Percentiles rank a stretch among this genome's conserved stretches.
Conservation (phyloP, 2,329 filamentous ascomycete species). For the Fusarium solani-melongenae region DNA sequence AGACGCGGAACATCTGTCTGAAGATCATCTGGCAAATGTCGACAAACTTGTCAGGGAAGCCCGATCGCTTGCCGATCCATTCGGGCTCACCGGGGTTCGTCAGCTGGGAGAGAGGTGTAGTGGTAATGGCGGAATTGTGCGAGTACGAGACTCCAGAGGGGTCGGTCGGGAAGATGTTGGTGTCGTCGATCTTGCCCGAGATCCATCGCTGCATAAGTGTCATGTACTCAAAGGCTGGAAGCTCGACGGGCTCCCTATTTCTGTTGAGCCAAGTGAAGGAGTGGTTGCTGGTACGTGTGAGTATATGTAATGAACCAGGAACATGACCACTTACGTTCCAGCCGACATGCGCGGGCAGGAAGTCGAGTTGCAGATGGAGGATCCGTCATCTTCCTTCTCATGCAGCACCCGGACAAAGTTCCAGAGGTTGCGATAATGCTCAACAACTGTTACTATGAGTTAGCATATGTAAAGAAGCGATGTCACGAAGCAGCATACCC, state of each 20-base stretch:
- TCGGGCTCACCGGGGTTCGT: slow-evolving; percentile 70
- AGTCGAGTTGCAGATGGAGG: slow-evolving; percentile 84
- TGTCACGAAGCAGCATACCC: slow-evolving; percentile 62
- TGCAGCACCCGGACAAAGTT: slow-evolving; percentile 91
- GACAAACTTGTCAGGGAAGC: slow-evolving; percentile 91
- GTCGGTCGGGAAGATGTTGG: slow-evolving; percentile 89
- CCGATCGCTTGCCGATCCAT: slow-evolving; percentile 92
- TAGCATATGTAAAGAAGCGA: not conserved
- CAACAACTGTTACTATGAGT: slow-evolving; percentile 72
- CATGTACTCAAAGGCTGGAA: slow-evolving; percentile 93
- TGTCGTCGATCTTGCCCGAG: slow-evolving; percentile 92
- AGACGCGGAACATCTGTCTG: slow-evolving; percentile 98
- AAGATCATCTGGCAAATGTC: slow-evolving; percentile 94
- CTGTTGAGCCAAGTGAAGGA: slow-evolving; percentile 97
- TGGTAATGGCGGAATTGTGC: slow-evolving; percentile 68
- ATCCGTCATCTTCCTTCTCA: slow-evolving; percentile 82
- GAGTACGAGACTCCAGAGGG: slow-evolving; percentile 75
- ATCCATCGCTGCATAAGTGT: slow-evolving; percentile 98
- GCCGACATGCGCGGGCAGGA: slow-evolving; percentile 95
- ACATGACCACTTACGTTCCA: slow-evolving; percentile 75
- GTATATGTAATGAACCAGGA: not conserved
- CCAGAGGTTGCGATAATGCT: slow-evolving; percentile 90
- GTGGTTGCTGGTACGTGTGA: slow-evolving; percentile 70
- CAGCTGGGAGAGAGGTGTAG: slow-evolving; percentile 71
- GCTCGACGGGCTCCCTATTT: slow-evolving; percentile 86